A percentile compares a stretch with the other conserved stretches of the same genome.
Conservation (phyloP, 2,329 filamentous ascomycete species). For the Westerdykella sp. region DNA sequence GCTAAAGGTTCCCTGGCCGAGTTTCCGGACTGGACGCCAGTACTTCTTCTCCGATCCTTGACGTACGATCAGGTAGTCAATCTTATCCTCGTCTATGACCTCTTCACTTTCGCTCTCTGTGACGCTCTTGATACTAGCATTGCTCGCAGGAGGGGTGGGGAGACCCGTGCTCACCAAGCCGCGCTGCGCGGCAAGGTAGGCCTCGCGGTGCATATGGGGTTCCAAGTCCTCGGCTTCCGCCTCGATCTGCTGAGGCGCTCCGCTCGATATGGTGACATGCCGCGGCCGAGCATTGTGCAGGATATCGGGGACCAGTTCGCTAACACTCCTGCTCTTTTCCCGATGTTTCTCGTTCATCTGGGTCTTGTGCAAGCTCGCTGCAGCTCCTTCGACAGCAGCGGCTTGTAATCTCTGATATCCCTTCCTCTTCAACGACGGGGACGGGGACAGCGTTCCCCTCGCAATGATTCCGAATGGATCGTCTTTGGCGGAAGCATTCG, state of each 20-base stretch:
- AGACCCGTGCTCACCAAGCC: slow-evolving; percentile 59
- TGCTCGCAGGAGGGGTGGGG: slow-evolving; percentile 74
- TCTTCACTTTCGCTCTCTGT: slow-evolving; percentile 51
- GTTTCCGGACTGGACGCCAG: slow-evolving; percentile 71
- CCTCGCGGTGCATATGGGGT: slow-evolving; percentile 63
- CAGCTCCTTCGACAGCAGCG: slow-evolving; percentile 35
- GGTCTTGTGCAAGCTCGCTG: slow-evolving; percentile 25
- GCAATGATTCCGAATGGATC: slow-evolving; percentile 26
- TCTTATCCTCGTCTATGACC: slow-evolving; percentile 39
- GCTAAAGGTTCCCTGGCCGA: slow-evolving; percentile 94
- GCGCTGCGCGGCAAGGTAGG: slow-evolving; percentile 70
- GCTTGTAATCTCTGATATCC: slow-evolving; percentile 42
- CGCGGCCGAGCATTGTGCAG: slow-evolving; percentile 60
- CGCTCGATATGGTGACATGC: slow-evolving; percentile 59
- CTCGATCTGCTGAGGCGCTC: slow-evolving; percentile 38
- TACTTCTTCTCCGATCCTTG: slow-evolving; percentile 62
- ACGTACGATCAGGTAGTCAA: slow-evolving; percentile 43
- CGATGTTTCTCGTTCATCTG: slow-evolving; percentile 42
- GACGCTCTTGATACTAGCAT: slow-evolving; percentile 47
- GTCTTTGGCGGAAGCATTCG: slow-evolving; percentile 23
- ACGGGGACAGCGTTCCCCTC: slow-evolving; percentile 31
- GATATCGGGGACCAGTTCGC: slow-evolving; percentile 76
- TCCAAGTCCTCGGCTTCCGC: slow-evolving; percentile 44
- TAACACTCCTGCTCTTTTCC: slow-evolving; percentile 72
- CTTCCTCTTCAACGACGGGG: slow-evolving; percentile 43